These are phyloP conservation scores for Xylaria sp. DNA, from an alignment of 2,329 filamentous ascomycete genomes.

Conservation along the genomic window DNA sequence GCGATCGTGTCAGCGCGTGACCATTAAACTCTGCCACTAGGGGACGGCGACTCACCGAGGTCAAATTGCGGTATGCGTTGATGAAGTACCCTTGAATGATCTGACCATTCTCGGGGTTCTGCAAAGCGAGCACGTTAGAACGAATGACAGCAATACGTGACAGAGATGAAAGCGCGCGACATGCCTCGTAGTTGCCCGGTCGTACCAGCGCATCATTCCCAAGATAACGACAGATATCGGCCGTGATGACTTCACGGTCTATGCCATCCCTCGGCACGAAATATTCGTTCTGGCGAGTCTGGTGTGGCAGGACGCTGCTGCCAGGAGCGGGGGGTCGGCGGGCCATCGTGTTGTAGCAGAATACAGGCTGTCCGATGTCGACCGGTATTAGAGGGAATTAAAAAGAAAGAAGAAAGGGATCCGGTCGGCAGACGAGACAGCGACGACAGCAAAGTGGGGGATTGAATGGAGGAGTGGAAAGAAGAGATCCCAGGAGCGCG, in stretches of 20 bases:
- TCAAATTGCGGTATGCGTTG: constrained; percentile 78
- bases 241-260: constrained; percentile 82
- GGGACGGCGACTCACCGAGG: constrained; percentile 63
- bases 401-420: constrained; percentile 26
- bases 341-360: constrained; percentile 40
- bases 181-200: constrained; percentile 75
- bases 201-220: constrained; percentile 82
- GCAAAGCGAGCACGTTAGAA: constrained; percentile 30
- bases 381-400: constrained; percentile 25
- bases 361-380: constrained; percentile 32
- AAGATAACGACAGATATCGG: constrained; percentile 83
- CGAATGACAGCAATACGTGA: constrained; percentile 10
- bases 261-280: constrained; percentile 82
- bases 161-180: constrained; percentile 25
- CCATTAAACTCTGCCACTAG: background rate
- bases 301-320: constrained; percentile 47
- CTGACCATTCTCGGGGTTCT: constrained; percentile 64
- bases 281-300: constrained; percentile 72
- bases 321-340: constrained; percentile 46
- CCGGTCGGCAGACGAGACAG: constrained; percentile 29
- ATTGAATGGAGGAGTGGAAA: constrained; percentile 25
- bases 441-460: constrained; percentile 27
- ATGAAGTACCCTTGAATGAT: constrained; percentile 76
- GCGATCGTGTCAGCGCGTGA: constrained; percentile 29
- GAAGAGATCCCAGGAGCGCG: constrained; percentile 33